A percentile compares a stretch with the other conserved stretches of the same genome.
Conservation (phyloP, 768 basidiomycete genomes). For the Termitomyces titanicus region DNA sequence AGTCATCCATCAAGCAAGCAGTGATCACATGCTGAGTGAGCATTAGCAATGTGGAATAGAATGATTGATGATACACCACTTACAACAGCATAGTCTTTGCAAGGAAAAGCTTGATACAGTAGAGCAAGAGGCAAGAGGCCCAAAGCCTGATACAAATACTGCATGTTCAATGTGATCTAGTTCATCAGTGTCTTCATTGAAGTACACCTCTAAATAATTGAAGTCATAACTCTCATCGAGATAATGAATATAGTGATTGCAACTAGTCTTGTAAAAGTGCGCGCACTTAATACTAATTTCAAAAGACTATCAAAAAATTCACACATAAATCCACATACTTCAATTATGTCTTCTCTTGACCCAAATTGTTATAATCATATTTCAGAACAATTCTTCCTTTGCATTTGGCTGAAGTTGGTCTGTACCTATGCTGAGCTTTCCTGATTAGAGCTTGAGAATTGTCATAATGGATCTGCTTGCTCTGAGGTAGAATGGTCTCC, state of each 20-base stretch:
- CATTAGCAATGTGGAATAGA: too few species aligned
- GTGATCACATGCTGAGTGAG: neutral
- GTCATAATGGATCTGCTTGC: neutral
- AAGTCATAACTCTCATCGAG: constrained; percentile 15
- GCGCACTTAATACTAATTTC: neutral
- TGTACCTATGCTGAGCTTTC: neutral
- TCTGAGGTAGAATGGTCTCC: neutral
- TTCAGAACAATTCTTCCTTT: neutral
- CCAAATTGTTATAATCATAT: neutral
- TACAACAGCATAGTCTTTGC: too few species aligned
- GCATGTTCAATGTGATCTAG: constrained; percentile 16
- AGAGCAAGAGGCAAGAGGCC: constrained; percentile 12
- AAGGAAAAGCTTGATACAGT: too few species aligned
- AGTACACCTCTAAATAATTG: too few species aligned
- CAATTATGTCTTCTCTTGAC: neutral
- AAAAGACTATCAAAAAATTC: too few species aligned
- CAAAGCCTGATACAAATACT: constrained; percentile 10
- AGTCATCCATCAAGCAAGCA: neutral
- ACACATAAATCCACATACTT: neutral
- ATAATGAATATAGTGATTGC: constrained; percentile 4
- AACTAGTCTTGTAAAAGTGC: neutral
- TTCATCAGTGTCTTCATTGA: constrained; percentile 19
- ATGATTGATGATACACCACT: too few species aligned
- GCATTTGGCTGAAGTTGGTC: too few species aligned
- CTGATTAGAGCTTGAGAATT: neutral